Conservation (phyloP, 2,329 filamentous ascomycete genomes). For the Neospermospora avenae region DNA sequence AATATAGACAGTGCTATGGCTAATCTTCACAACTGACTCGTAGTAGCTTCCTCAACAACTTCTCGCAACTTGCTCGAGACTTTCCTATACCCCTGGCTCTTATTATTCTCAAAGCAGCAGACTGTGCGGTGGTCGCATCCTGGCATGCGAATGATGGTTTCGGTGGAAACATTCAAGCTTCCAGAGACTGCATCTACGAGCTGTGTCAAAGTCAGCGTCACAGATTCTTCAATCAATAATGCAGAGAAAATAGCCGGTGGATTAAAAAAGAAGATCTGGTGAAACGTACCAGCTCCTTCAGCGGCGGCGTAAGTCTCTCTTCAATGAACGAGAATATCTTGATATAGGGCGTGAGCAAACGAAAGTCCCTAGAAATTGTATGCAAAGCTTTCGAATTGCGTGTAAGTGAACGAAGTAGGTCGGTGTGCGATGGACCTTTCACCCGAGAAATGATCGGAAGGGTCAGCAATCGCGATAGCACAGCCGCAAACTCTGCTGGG, state of each 20-base stretch:
- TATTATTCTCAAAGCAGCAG: slow-evolving; percentile 13
- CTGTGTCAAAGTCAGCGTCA: background rate
- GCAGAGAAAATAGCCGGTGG: background rate
- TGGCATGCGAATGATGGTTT: slow-evolving; percentile 6
- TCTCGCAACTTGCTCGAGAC: background rate
- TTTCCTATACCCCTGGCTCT: background rate
- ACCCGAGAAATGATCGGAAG: background rate
- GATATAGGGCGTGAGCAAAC: slow-evolving; percentile 10
- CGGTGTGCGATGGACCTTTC: background rate
- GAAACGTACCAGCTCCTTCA: slow-evolving; percentile 1
- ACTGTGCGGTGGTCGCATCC: slow-evolving; percentile 19
- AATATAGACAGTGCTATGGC: background rate
- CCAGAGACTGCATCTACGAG: slow-evolving; percentile 14
- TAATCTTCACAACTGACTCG: slow-evolving; percentile 3
- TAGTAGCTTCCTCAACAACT: background rate
- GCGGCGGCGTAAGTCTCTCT: background rate
- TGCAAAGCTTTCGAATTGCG: slow-evolving; percentile 14
- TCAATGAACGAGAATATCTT: slow-evolving; percentile 24
- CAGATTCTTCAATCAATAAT: background rate
- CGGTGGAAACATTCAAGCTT: background rate
- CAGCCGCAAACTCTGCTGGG: slow-evolving; percentile 4
- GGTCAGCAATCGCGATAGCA: background rate
- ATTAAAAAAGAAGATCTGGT: too few relatives aligned
- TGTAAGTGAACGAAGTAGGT: slow-evolving; percentile 12
- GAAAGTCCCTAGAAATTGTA: slow-evolving; percentile 20